Base-by-base conservation (phyloP, 768 basidiomycete species). In the Agaricus blazei region DNA sequence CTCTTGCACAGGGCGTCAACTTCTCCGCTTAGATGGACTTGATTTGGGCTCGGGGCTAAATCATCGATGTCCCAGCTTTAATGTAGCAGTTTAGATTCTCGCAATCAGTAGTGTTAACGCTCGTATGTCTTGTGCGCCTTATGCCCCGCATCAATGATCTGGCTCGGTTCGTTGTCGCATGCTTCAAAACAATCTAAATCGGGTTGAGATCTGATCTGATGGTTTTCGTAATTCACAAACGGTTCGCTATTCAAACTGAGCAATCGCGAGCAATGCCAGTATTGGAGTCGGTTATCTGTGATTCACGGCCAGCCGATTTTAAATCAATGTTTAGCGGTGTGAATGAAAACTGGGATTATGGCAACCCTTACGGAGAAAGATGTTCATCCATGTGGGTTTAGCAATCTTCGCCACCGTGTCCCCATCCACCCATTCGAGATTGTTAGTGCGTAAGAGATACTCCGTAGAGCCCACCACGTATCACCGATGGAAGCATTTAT, bases 1-100 rank as follows among this genome's bases (percentile, higher is more conserved):
- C 91, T 8, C 75, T 98, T 36, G 95, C 95, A 0, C 95, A 98
- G 70, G 95, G 95, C 7, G 93, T 98, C 58, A 84, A 81, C 60
- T 98, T 98, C 71, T 68, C 79, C 29, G 62, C 78, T 36, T 82
- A 72, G 70, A 47, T 48, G 45, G 27, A 26, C 38, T 46, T 50
- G 41, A 26, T 42, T 26, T 50, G 46, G 48, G 41, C 27, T 65
- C 51, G 12, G 59, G 52, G 47, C 8, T 29, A 51, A 37, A 34
- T n/a, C 43, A 48, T 40, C 40, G 26, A 52, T 51, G 28, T 19
- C 19, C 28, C 28, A 38, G 43, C 5, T 37, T 29, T 19, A 44
- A 47, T 46, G 37, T 54, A 52, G 37, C 28, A n/a, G 7, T 34
- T 4, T 44, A 31, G 14, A 24, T 19, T 23, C 41, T 43, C 28